Percentiles rank a stretch among this genome's conserved stretches.
phyloP scores from a whole-genome alignment of 768 basidiomycete genomes.

The Boletus rubroflammeus region DNA sequence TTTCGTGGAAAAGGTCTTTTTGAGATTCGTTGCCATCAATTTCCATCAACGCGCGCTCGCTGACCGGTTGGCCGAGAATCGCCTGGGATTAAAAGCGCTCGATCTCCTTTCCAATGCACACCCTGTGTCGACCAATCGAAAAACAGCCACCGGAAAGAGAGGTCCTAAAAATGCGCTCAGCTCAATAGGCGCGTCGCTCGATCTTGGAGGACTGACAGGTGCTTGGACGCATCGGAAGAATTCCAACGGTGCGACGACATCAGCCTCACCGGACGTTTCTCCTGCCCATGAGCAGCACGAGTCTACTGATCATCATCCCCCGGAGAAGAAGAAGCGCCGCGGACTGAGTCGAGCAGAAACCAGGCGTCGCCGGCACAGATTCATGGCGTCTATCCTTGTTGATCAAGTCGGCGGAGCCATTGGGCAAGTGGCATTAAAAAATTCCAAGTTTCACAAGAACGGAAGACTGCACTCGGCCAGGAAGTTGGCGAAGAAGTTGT shows the following conservation, averaged over 20 bases:
- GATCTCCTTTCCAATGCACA: constrained; percentile 70
- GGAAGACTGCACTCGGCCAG: constrained; percentile 62
- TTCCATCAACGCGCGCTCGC: constrained; percentile 76
- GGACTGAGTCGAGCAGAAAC: constrained; percentile 27
- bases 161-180: constrained; percentile 42
- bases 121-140: constrained; percentile 34
- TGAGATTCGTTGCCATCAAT: constrained; percentile 76
- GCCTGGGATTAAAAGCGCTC: constrained; percentile 63
- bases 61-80: constrained; percentile 69
- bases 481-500: constrained; percentile 64
- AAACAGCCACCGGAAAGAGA: constrained; percentile 41
- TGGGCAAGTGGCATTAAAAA: constrained; percentile 66
- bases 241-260: constrained; percentile 1
- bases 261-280: background rate
- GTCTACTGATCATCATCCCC: constrained; percentile 5
- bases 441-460: constrained; percentile 55
- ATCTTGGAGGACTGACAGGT: constrained; percentile 23
- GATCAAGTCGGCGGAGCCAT: constrained; percentile 66
- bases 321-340: constrained; percentile 14
- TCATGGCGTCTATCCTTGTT: constrained; percentile 63
- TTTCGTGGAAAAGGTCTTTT: constrained; percentile 54
- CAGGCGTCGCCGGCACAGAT: constrained; percentile 44
- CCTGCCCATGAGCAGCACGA: constrained; percentile 14
- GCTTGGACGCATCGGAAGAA: constrained; percentile 18
- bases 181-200: constrained; percentile 37